These are phyloP conservation scores for Ophiostoma piceae DNA, from an alignment of 2,329 filamentous ascomycete genomes.

Conservation along the genomic window DNA sequence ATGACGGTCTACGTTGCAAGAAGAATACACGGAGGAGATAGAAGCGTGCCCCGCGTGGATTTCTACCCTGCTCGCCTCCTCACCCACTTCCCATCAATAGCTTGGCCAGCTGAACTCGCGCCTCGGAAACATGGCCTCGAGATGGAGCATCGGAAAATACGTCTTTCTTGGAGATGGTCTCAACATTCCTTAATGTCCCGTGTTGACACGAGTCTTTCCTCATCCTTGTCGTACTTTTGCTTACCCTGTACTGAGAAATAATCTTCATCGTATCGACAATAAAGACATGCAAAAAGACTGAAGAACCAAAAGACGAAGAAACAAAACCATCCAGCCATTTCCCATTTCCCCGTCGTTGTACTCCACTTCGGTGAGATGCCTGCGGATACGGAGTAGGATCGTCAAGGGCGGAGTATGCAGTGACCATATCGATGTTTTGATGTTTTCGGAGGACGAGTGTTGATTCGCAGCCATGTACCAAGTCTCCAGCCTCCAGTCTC, in stretches of 20 bases:
- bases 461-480: no score
- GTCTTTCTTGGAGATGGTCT: neutral
- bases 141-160: neutral
- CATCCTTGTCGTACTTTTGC: neutral
- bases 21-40: no score
- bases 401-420: neutral
- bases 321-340: neutral
- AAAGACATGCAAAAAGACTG: neutral
- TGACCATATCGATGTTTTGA: neutral
- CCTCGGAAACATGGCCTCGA: slow-evolving; percentile 6
- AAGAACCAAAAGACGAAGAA: neutral
- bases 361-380: slow-evolving; percentile 5
- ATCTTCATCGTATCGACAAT: neutral
- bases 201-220: neutral
- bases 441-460: no score
- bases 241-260: neutral
- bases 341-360: slow-evolving; percentile 2
- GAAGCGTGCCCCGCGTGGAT: neutral
- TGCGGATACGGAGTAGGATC: slow-evolving; percentile 8
- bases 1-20: no score
- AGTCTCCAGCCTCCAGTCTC: neutral
- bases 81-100: neutral
- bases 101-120: slow-evolving; percentile 9
- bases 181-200: neutral
- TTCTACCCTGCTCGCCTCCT: neutral